Evolutionary conservation across 1,139 yeast species (phyloP), one percentile per base, ranked within the genome.

Genomic region (Candida sanyaensis): DNA sequence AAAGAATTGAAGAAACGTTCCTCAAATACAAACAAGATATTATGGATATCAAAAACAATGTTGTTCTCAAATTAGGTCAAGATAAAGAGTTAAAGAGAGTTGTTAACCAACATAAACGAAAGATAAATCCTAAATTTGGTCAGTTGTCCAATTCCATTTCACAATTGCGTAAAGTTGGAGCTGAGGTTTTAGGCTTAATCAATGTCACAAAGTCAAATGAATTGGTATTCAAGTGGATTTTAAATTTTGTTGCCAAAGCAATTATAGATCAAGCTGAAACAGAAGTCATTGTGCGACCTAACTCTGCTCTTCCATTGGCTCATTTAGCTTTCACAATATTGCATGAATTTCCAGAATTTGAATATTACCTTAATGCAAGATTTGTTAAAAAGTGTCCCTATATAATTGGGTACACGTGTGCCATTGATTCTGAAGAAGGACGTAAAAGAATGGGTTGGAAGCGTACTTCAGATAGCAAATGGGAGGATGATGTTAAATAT

Each of bases 201-300:
- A 64, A 63, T 4, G 72, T 77, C 28, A 78, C 87, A 0, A 70
- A 73, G 45, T 47, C 58, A 1, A 50, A 55, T 17, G 76, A 75
- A 1, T 61, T 86, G 12, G 86, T 84, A 0, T 86, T 72, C 59
- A 66, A 77, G 37, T 92, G 96, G 91, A 76, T 86, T 11, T 68
- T 91, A 33, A 93, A 93, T 61, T 87, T 86, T 59, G 78, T 87
- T 33, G 87, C 97, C 7, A 93, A 93, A 61, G 88, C 95, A 1
- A 69, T 91, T 1, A 88, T 93, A 1, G 83, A 88, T 37, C 99
- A 95, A 67, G 96, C 97, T 1, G 98, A 91, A 65, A 82, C 96
- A 0, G 99, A 93, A 65, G 92, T 90, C 10, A 78, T 88, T 5
- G 96, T 88, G 0, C 81, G 86, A 51, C 84, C 96, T 1, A 80